phyloP scores from a whole-genome alignment of 1,284 basidiomycete species.

The Pisolithus thermaeus region DNA sequence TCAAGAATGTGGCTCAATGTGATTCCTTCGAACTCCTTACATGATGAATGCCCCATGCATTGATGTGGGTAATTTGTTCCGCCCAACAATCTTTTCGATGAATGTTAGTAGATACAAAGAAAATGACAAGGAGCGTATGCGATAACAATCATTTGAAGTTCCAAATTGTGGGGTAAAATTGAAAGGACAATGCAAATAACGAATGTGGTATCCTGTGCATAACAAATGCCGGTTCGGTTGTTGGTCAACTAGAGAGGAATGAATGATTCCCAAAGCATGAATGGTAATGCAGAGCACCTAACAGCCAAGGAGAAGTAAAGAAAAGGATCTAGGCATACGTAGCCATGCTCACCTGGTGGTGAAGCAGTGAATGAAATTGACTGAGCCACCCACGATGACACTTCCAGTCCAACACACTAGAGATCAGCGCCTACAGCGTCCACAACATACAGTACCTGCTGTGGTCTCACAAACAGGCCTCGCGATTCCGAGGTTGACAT shows the following conservation, averaged over 20 bases:
- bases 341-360: neutral
- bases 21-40: too few species aligned
- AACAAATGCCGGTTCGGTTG: conserved; percentile 1
- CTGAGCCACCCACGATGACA: neutral
- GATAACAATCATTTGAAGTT: neutral
- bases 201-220: conserved; percentile 19
- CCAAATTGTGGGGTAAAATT: neutral
- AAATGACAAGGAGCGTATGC: neutral
- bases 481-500: conserved; percentile 56
- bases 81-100: too few species aligned
- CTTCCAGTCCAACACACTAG: neutral
- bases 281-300: neutral
- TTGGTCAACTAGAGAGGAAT: neutral
- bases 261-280: neutral
- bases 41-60: too few species aligned
- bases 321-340: neutral
- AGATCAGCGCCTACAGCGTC: conserved; percentile 55
- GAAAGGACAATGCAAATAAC: conserved; percentile 1
- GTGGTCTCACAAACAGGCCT: conserved; percentile 73
- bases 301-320: neutral
- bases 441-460: conserved; percentile 77
- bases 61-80: too few species aligned
- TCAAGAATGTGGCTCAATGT: too few species aligned
- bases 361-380: neutral
- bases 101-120: too few species aligned